Base-by-base conservation (phyloP, 768 basidiomycete genomes). In the Phlebiopsis gigantea region DNA sequence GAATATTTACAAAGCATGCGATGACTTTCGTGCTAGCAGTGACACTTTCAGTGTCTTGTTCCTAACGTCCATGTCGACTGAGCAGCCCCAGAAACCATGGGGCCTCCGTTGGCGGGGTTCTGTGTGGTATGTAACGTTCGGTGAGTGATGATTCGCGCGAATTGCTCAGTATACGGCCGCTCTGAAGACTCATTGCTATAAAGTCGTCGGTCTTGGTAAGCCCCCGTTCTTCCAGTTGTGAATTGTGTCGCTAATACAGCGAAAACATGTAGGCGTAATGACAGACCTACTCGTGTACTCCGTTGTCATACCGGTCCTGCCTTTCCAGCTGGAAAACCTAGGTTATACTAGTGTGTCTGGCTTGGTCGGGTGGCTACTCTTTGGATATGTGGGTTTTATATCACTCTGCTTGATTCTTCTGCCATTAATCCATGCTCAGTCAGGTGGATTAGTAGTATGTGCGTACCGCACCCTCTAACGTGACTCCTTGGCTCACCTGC, bases 301-400 rank as follows among this genome's bases (percentile, higher is more conserved):
- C 1, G 58, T 74, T 44, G 69, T 75, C 22, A 71, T 76, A n/a
- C 74, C 73, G 2, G 69, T 74, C 39, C 60, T 75, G 28, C 73
- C 73, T 1, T 75, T 74, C 57, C 70, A 67, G 44, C 66, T 76
- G 2, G 64, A 75, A 50, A 28, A 56, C 8, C 60, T 75, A 5
- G 72, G 71, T 7, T 75, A 75, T 53, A 57, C 50, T 2, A 60
- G 65, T 17, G 65, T 73, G 9, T 73, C 73, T 4, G 66, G 63
- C 14, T 61, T 71, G 2, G 70, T 70, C 0, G 72, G 73, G n/a
- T 76, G 71, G 68, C 65, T 76, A 9, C 63, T 76, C 8, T 73
- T 76, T 30, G 72, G 71, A 9, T 76, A 70, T 63, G 74, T 73
- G 43, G 24, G 73, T 59, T 53, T n/a, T n/a, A 12, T 14, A 43